Evolutionary conservation across 345 rosid species (phyloP).

Genomic region (Corchorus olitorius): DNA sequence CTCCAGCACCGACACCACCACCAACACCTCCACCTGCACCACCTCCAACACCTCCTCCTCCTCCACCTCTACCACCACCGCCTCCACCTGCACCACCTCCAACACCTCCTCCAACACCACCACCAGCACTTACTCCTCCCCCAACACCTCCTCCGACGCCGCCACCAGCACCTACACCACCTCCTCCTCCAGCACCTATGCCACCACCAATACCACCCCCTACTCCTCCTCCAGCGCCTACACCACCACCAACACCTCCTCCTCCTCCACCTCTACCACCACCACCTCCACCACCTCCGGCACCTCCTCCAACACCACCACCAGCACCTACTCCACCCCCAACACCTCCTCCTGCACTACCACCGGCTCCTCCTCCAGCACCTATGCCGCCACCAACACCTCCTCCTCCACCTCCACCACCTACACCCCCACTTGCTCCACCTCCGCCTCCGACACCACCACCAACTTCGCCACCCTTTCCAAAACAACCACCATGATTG

Average conservation of each 20-base stretch:
- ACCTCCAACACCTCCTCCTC: conserved; percentile 22
- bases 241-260: conserved; percentile 19
- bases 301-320: conserved; percentile 25
- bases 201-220: conserved; percentile 20
- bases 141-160: conserved; percentile 14
- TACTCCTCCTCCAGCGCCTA: conserved; percentile 10
- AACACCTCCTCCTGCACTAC: conserved; percentile 29
- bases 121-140: conserved; percentile 18
- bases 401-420: conserved; percentile 18
- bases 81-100: conserved; percentile 19
- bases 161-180: conserved; percentile 7
- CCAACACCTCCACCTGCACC: conserved; percentile 23
- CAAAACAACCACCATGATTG: conserved; percentile 23
- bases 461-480: conserved; percentile 8
- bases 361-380: conserved; percentile 26
- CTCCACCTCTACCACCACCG: conserved; percentile 17
- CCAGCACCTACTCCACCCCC: conserved; percentile 30
- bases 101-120: conserved; percentile 11
- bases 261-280: conserved; percentile 25
- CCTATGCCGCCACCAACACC: conserved; percentile 27
- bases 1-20: conserved; percentile 25
- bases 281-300: conserved; percentile 23
- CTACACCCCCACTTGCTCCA: conserved; percentile 13
- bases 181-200: conserved; percentile 21
- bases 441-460: not conserved